Evolutionary conservation across 2,329 filamentous ascomycete genomes (phyloP), one percentile per base, ranked within the genome.

Genomic region (Pestalotiopsis sp.): DNA sequence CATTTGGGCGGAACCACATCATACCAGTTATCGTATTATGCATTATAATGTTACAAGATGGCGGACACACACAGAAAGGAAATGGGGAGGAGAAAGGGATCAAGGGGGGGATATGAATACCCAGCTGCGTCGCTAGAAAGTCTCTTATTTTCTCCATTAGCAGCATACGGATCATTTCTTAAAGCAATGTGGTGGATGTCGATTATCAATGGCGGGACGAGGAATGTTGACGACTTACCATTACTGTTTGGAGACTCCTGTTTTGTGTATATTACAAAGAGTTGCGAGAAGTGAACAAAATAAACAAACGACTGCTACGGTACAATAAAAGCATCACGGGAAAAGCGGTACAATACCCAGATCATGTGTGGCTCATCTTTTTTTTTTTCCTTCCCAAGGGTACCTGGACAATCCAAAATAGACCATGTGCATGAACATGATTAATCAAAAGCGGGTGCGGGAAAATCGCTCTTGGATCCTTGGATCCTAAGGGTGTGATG

Each of bases 1-100:
- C 23, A 61, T 27, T 61, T n/a, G 23, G 23, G 41, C 13, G 45
- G 45, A n/a, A 52, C 31, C 59, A 62, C 17, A 31, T 40, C 36
- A 17, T 12, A 62, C 13, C 59, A 62, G 25, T 62, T 62, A 36
- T 62, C 36, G 14, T 40, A 62, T 62, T 62, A 62, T 62, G 59
- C 59, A 62, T 62, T 52, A 23, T 52, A 52, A 52, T 52, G 45
- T 52, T 52, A 52, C 45, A 52, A 52, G 45, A n/a, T 52, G 20
- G 45, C 45, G 45, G 45, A 20, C 45, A 52, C 11, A n/a, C 45
- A 52, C 45, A n/a, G 45, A 52, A 23, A 20, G 17, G 17, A n/a
- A 52, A 52, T 52, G 45, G 11, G 45, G 45, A 52, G 45, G 45
- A 52, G 45, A 52, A n/a, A 52, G 17, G 45, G 45, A n/a, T 52